Percentiles rank a stretch among this genome's conserved stretches.
These are phyloP conservation scores for Aspergillus arachidicola DNA, from an alignment of 2,329 filamentous ascomycete genomes.

Conservation along the genomic window DNA sequence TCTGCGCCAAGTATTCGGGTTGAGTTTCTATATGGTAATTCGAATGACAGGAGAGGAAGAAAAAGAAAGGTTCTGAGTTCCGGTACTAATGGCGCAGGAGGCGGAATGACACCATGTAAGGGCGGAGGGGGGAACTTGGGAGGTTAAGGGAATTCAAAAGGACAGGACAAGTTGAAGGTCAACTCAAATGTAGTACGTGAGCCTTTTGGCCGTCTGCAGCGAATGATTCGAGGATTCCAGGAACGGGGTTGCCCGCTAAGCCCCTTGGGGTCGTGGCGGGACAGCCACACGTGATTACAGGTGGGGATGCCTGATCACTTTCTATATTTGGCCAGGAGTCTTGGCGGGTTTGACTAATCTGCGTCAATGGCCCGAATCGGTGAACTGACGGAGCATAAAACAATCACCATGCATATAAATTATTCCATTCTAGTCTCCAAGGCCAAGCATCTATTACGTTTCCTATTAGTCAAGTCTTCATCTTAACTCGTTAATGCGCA, in stretches of 20 bases:
- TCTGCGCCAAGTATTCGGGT: conserved; percentile 2
- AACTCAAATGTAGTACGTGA: not conserved
- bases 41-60: not conserved
- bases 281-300: not conserved
- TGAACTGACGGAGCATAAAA: not conserved
- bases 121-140: not conserved
- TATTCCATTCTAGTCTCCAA: not conserved
- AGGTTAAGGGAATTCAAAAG: not conserved
- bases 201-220: not conserved
- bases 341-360: conserved; percentile 3
- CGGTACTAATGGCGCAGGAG: not conserved
- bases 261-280: not conserved
- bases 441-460: conserved; percentile 3
- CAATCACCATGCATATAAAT: not conserved
- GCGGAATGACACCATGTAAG: not conserved
- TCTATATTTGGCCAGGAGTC: not conserved
- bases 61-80: not conserved
- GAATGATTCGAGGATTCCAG: conserved; percentile 4
- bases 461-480: not conserved
- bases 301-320: not conserved
- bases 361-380: not conserved
- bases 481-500: conserved; percentile 24
- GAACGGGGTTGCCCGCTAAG: not conserved
- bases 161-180: not conserved
- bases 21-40: conserved; percentile 5